These are phyloP conservation scores for Davidsoniella eucalypti DNA, from an alignment of 2,329 filamentous ascomycete species.

Conservation along the genomic window DNA sequence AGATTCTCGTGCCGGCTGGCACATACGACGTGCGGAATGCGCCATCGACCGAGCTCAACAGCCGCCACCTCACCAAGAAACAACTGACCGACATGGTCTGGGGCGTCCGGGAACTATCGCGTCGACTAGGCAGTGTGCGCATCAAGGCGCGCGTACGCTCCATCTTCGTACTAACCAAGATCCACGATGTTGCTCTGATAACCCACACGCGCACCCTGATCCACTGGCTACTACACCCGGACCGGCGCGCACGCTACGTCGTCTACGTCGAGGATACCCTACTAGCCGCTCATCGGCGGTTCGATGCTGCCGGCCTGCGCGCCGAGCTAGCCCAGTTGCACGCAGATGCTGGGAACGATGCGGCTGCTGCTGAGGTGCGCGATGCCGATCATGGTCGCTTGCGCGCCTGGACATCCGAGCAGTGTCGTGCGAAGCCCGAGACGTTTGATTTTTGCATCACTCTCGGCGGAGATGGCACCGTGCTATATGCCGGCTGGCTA, in stretches of 20 bases:
- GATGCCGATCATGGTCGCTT: conserved; percentile 36
- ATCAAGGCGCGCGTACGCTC: conserved; percentile 67
- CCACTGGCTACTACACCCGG: conserved; percentile 61
- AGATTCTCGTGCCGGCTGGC: conserved; percentile 8
- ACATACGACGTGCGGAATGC: too few relatives aligned
- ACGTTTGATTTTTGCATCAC: conserved; percentile 90
- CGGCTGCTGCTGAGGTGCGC: conserved; percentile 19
- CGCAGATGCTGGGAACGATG: conserved; percentile 19
- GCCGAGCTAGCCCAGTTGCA: conserved; percentile 36
- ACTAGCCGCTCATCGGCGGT: conserved; percentile 48
- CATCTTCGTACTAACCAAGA: conserved; percentile 81
- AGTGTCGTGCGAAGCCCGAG: conserved; percentile 64
- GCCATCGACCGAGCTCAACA: conserved; percentile 24
- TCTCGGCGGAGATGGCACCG: conserved; percentile 88
- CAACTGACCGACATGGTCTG: conserved; percentile 95
- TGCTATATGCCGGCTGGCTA: conserved; percentile 89
- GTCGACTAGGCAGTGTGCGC: conserved; percentile 67
- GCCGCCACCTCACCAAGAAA: conserved; percentile 79
- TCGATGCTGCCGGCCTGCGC: conserved; percentile 55
- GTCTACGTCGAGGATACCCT: conserved; percentile 75
- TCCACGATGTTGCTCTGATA: conserved; percentile 70
- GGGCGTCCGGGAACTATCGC: conserved; percentile 79
- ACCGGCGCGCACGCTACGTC: conserved; percentile 50
- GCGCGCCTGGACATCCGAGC: conserved; percentile 66
- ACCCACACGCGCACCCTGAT: conserved; percentile 60